phyloP scores from a whole-genome alignment of 225 moss, liverwort and hornwort genomes.

The Asterella californica region DNA sequence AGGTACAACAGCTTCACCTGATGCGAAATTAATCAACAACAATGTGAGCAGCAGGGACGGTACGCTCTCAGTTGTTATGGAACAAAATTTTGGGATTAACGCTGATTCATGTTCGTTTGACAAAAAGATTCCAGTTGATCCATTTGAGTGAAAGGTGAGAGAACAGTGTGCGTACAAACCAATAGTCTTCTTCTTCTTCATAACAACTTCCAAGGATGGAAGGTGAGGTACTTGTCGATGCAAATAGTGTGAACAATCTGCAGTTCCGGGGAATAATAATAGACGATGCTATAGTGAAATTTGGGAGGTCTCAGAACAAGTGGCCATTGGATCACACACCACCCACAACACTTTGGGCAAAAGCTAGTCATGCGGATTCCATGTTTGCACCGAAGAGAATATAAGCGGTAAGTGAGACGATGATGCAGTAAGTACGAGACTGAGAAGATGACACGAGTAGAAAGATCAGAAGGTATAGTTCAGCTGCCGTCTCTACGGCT shows the following conservation, averaged over 20 bases:
- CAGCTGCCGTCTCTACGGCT: neutral
- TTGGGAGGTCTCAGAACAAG: neutral
- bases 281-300: neutral
- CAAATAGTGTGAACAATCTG: neutral
- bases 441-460: neutral
- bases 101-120: neutral
- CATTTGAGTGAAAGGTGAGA: too few relatives aligned
- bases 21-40: neutral
- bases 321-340: neutral
- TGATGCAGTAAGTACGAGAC: neutral
- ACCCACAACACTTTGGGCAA: neutral
- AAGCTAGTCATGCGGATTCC: slow-evolving; percentile 1
- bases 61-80: neutral
- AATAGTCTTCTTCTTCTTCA: neutral
- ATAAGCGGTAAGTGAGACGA: too few relatives aligned
- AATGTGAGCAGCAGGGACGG: neutral
- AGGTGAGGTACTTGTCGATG: neutral
- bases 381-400: neutral
- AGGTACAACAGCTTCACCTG: neutral
- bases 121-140: neutral
- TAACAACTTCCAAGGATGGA: slow-evolving; percentile 1
- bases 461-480: neutral
- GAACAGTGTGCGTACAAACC: slow-evolving; percentile 3
- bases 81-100: neutral
- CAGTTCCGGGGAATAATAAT: neutral